Conservation (phyloP, 345 rosid genomes). For the Leavenworthia alabamica region DNA sequence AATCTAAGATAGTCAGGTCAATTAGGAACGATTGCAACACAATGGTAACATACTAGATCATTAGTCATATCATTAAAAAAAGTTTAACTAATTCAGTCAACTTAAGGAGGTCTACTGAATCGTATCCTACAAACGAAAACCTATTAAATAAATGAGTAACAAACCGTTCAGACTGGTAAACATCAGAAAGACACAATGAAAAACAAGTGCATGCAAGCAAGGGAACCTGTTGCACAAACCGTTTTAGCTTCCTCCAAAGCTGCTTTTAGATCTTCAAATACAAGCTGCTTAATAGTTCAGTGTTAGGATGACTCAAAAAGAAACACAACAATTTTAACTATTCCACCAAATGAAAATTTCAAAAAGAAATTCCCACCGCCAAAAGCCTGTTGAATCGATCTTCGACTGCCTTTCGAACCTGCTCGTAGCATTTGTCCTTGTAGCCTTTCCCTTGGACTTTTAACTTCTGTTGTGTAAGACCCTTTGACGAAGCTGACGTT, state of each 20-base stretch:
- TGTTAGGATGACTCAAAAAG: constrained; percentile 22
- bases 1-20: background rate
- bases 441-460: constrained; percentile 89
- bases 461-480: constrained; percentile 58
- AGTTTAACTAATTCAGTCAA: background rate
- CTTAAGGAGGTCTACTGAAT: constrained; percentile 6
- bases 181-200: constrained; percentile 3
- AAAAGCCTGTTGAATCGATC: constrained; percentile 75
- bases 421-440: constrained; percentile 97
- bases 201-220: constrained; percentile 7
- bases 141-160: constrained; percentile 6
- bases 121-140: background rate
- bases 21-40: background rate
- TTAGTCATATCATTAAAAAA: background rate
- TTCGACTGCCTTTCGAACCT: constrained; percentile 83
- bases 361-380: constrained; percentile 43
- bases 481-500: constrained; percentile 50
- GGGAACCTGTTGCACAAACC: constrained; percentile 44
- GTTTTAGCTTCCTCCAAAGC: constrained; percentile 92
- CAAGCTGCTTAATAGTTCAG: constrained; percentile 55
- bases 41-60: constrained; percentile 2
- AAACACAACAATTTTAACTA: background rate
- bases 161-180: constrained; percentile 12
- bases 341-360: constrained; percentile 9
- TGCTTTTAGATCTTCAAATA: constrained; percentile 81